Conservation (phyloP, 495 filamentous ascomycete genomes). For the Xylaria castorea region DNA sequence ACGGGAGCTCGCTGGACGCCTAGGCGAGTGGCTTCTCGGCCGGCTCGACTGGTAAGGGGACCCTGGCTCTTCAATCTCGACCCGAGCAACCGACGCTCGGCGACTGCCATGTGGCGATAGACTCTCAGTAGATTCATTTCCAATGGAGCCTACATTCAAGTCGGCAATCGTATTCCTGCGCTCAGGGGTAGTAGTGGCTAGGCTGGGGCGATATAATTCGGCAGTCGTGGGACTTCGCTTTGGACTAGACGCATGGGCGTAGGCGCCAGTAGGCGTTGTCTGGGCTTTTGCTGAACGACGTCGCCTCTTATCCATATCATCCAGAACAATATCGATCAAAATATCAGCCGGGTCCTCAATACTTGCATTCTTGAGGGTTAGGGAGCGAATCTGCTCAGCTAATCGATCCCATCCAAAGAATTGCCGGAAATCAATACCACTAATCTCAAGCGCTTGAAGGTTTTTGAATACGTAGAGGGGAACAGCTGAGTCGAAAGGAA, state of each 20-base stretch:
- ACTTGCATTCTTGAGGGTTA: conserved; percentile 86
- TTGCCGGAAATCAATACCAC: conserved; percentile 92
- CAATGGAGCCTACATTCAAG: conserved; percentile 53
- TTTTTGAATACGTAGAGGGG: conserved; percentile 96
- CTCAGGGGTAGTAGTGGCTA: conserved; percentile 71
- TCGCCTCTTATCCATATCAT: conserved; percentile 92
- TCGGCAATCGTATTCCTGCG: conserved; percentile 54
- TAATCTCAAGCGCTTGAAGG: conserved; percentile 87
- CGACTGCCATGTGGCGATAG: conserved; percentile 41
- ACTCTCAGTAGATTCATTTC: conserved; percentile 50
- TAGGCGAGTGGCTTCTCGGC: conserved; percentile 79
- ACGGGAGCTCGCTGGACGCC: conserved; percentile 73
- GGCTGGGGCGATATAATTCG: conserved; percentile 65
- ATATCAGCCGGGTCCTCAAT: conserved; percentile 91
- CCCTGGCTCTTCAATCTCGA: conserved; percentile 48
- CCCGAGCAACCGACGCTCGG: conserved; percentile 47
- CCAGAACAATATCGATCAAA: conserved; percentile 88
- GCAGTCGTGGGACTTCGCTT: conserved; percentile 60
- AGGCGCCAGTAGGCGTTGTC: conserved; percentile 73
- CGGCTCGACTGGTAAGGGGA: conserved; percentile 53
- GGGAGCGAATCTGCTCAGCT: conserved; percentile 86
- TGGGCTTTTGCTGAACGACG: conserved; percentile 85
- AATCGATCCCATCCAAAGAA: conserved; percentile 97
- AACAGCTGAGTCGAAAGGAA: conserved; percentile 98
- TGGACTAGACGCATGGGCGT: conserved; percentile 66